These are phyloP conservation scores for Neurospora crassa DNA, from an alignment of 2,329 filamentous ascomycete genomes.

Conservation along the genomic window DNA sequence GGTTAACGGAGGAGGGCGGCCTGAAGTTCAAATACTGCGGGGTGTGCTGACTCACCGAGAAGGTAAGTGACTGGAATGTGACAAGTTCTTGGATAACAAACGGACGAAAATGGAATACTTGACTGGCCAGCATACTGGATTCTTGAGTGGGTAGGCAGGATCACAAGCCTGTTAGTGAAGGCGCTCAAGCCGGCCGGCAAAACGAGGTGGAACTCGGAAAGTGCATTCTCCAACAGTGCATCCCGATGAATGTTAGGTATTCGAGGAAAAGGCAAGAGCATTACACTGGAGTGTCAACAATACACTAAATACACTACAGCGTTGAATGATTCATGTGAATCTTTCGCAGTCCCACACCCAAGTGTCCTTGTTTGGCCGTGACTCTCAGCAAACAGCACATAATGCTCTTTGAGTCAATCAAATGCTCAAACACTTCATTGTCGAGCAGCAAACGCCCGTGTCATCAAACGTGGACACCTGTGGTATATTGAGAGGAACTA, in stretches of 20 bases:
- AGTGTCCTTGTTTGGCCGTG: too few species aligned
- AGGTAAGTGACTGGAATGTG: not conserved
- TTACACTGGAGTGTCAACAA: too few species aligned
- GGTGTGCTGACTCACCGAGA: not conserved
- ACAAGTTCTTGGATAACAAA: not conserved
- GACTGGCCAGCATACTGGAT: not conserved
- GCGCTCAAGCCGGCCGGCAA: not conserved
- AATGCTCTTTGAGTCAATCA: not conserved
- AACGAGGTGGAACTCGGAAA: not conserved
- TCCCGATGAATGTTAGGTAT: not conserved
- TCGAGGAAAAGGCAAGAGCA: not conserved
- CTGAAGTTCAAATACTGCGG: not conserved
- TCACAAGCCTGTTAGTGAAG: not conserved
- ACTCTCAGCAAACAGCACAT: not conserved
- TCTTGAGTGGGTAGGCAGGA: not conserved
- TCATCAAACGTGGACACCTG: not conserved
- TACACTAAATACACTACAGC: too few species aligned
- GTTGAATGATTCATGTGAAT: too few species aligned
- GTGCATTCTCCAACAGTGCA: too few species aligned
- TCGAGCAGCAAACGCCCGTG: not conserved
- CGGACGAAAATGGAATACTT: not conserved
- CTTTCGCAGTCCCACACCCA: too few species aligned
- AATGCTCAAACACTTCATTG: not conserved
- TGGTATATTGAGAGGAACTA: not conserved
- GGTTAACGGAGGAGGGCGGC: not conserved